Evolutionary conservation across 2,329 filamentous ascomycete genomes (phyloP), one percentile per base, ranked within the genome.

Genomic region (Coniella vitis): DNA sequence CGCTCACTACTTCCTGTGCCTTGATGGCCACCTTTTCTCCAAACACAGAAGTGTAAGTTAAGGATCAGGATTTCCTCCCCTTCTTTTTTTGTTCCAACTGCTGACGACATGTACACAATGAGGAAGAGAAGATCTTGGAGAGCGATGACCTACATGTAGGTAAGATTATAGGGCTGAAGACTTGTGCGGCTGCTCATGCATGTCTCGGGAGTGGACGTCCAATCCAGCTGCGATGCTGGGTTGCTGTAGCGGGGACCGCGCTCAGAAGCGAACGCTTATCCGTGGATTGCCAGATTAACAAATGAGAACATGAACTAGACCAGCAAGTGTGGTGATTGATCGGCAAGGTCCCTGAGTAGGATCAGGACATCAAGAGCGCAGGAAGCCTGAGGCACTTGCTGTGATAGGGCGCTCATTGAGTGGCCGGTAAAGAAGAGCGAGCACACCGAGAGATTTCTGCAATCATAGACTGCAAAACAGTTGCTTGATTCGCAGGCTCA

Each of bases 91-190:
- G 5, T 29, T 29, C 16, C 22, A 14, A 38, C 20, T 25, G 36
- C 21, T 22, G 22, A 34, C 10, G 17, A 14, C 16, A 34, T 21
- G 14, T 14, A 8, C 20, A 7, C 39, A 10, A n/a, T 4, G 35
- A 12, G 21, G 16, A n/a, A 13, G 22, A 14, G 10, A 10, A 5
- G 25, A 16, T 42, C 29, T 44, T 35, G 9, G 22, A 22, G 17
- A 31, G 22, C 16, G 19, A 29, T 40, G 21, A 25, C 40, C 36
- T 17, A 21, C 36, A 7, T 13, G n/a, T 35, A 40, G 22, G 22
- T 35, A 45, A 40, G 29, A 34, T 51, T 25, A 22, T 51, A 51
- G 43, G 48, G 49, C 45, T 51, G 49, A 51, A 36, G 39, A 38
- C 32, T 8, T 39, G 8, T 41, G n/a, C 10, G 19, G 7, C 7